Evolutionary conservation across 2,329 filamentous ascomycete species (phyloP).

Genomic region (Fusarium burgessii): DNA sequence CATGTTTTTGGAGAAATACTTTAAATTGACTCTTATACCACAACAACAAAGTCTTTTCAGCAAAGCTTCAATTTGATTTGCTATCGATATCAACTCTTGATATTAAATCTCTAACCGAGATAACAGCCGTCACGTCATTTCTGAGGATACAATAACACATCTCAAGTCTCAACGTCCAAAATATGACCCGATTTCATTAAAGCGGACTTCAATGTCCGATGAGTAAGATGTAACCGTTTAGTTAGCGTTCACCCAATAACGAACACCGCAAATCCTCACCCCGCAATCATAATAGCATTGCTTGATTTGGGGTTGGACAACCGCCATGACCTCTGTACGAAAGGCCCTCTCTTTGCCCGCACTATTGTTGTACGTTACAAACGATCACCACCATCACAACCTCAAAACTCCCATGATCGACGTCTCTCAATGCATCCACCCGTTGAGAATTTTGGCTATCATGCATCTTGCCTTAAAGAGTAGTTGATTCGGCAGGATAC

Average conservation of each 20-base stretch:
- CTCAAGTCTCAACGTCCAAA: neutral
- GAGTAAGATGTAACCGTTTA: neutral
- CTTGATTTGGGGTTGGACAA: conserved; percentile 29
- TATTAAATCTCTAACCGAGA: neutral
- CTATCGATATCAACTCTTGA: neutral
- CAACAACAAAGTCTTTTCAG: neutral
- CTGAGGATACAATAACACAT: neutral
- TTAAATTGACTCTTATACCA: neutral
- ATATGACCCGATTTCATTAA: conserved; percentile 18
- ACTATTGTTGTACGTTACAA: conserved; percentile 15
- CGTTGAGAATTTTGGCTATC: conserved; percentile 9
- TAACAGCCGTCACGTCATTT: neutral
- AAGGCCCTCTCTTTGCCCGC: conserved; percentile 1
- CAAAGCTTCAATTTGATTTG: neutral
- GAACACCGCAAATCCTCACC: conserved; percentile 18
- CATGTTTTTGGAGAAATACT: neutral
- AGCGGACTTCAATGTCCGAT: conserved; percentile 46
- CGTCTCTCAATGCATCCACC: conserved; percentile 29
- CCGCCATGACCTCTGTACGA: conserved; percentile 36
- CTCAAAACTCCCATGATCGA: conserved; percentile 32
- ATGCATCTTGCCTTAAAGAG: conserved; percentile 29
- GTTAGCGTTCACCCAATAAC: conserved; percentile 34
- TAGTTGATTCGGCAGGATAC: conserved; percentile 17
- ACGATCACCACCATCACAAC: conserved; percentile 14
- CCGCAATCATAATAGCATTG: conserved; percentile 30